These are phyloP conservation scores for Zygosaccharomyces sapae DNA, from an alignment of 1,139 yeast genomes.

Conservation along the genomic window DNA sequence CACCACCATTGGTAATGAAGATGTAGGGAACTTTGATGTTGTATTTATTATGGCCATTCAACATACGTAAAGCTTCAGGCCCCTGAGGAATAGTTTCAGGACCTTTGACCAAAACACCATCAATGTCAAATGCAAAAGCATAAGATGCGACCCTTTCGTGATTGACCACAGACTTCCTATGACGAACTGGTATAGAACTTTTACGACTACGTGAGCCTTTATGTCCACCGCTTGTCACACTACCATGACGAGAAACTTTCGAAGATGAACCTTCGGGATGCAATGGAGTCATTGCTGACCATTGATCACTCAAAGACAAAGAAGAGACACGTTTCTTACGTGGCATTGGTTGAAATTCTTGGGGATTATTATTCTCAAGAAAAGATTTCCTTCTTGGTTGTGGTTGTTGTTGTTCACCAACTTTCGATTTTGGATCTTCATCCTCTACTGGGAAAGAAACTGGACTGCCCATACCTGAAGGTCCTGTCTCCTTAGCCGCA, in stretches of 20 bases:
- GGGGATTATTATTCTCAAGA: slow-evolving; percentile 68
- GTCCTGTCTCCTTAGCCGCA: too few relatives aligned
- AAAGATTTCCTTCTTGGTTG: slow-evolving; percentile 41
- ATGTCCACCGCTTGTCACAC: slow-evolving; percentile 6
- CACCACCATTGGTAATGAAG: slow-evolving; percentile 87
- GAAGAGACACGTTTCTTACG: slow-evolving; percentile 68
- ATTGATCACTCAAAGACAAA: slow-evolving; percentile 61
- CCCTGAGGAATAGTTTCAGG: slow-evolving; percentile 79
- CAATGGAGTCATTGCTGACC: slow-evolving; percentile 42
- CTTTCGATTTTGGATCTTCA: background rate
- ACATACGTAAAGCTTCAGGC: slow-evolving; percentile 59
- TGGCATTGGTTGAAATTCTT: slow-evolving; percentile 55
- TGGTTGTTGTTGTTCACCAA: background rate
- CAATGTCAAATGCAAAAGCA: slow-evolving; percentile 85
- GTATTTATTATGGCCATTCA: slow-evolving; percentile 74
- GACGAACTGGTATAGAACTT: slow-evolving; percentile 12
- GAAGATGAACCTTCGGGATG: slow-evolving; percentile 19
- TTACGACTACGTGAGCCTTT: slow-evolving; percentile 13
- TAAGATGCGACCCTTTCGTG: slow-evolving; percentile 73
- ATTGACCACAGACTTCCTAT: slow-evolving; percentile 44
- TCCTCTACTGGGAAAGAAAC: background rate
- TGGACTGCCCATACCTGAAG: too few relatives aligned
- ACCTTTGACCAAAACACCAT: slow-evolving; percentile 76
- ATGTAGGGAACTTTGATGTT: slow-evolving; percentile 79
- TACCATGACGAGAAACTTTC: slow-evolving; percentile 17